These are phyloP conservation scores for Solanum chmielewskii DNA, from an alignment of 257 asterid genomes.

Conservation along the genomic window DNA sequence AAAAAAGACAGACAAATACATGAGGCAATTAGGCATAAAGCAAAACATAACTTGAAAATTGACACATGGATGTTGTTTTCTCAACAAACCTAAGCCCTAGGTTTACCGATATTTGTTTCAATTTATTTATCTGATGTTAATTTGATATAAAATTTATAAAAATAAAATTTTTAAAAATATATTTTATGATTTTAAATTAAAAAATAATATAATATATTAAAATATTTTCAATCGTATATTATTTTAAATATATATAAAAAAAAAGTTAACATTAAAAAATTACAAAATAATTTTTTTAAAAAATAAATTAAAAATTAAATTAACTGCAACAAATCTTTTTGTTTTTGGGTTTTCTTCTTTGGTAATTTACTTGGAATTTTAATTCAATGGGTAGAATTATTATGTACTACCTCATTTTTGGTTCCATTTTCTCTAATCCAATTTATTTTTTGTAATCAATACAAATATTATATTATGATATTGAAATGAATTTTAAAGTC, in stretches of 20 bases:
- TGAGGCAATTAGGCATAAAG: neutral
- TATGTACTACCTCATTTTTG: neutral
- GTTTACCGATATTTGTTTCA: neutral
- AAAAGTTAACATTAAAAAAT: no score
- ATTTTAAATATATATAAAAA: no score
- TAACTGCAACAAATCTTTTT: no score
- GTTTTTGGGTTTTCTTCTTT: neutral
- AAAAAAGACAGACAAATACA: neutral
- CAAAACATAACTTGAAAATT: neutral
- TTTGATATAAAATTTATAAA: neutral
- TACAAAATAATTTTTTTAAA: no score
- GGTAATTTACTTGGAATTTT: neutral
- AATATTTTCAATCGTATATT: no score
- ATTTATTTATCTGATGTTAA: neutral
- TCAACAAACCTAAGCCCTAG: conserved; percentile 6
- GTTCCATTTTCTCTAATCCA: neutral
- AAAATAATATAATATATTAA: no score
- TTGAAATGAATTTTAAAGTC: neutral
- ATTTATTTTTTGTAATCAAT: no score
- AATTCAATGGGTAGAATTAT: neutral
- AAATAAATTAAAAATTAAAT: no score
- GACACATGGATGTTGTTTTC: conserved; percentile 4
- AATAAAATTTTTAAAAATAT: no score
- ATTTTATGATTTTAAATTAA: no score
- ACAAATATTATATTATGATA: no score